phyloP scores from a whole-genome alignment of 352 stramenopile species.

The Phytopythium boreale region DNA sequence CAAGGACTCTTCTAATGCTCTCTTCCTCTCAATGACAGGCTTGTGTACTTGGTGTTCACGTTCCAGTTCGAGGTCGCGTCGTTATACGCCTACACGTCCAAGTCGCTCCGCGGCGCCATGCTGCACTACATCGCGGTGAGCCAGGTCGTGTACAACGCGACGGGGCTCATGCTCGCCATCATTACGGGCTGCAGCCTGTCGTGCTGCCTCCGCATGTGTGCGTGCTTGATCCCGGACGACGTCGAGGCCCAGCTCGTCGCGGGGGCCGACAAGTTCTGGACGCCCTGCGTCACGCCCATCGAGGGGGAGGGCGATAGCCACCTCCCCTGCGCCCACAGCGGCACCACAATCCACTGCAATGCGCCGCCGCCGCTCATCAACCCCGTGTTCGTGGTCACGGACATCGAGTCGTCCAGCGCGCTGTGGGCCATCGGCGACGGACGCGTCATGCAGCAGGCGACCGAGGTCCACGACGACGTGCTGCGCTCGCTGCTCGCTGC shows the following conservation, averaged over 20 bases:
- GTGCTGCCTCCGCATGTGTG: slow-evolving; percentile 36
- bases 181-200: slow-evolving; percentile 46
- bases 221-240: slow-evolving; percentile 38
- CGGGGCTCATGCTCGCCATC: slow-evolving; percentile 31
- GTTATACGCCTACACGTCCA: slow-evolving; percentile 16
- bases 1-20: not conserved
- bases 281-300: slow-evolving; percentile 8
- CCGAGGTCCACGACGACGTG: slow-evolving; percentile 38
- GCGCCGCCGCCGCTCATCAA: slow-evolving; percentile 12
- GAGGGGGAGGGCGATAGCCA: slow-evolving; percentile 3
- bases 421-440: slow-evolving; percentile 33
- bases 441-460: slow-evolving; percentile 41
- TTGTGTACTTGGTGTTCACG: slow-evolving; percentile 41
- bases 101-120: slow-evolving; percentile 10
- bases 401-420: slow-evolving; percentile 35
- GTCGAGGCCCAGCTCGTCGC: slow-evolving; percentile 35
- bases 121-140: slow-evolving; percentile 38
- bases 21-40: not conserved
- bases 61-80: slow-evolving; percentile 43
- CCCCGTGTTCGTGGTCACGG: slow-evolving; percentile 35
- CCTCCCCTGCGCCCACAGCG: not conserved
- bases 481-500: slow-evolving; percentile 30
- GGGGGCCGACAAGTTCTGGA: slow-evolving; percentile 22
- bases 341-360: slow-evolving; percentile 5
- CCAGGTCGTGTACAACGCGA: slow-evolving; percentile 41